Percentiles rank a stretch among this genome's conserved stretches.
phyloP scores from a whole-genome alignment of 805 yeast genomes.

The Saccharomycopsis selenospora region DNA sequence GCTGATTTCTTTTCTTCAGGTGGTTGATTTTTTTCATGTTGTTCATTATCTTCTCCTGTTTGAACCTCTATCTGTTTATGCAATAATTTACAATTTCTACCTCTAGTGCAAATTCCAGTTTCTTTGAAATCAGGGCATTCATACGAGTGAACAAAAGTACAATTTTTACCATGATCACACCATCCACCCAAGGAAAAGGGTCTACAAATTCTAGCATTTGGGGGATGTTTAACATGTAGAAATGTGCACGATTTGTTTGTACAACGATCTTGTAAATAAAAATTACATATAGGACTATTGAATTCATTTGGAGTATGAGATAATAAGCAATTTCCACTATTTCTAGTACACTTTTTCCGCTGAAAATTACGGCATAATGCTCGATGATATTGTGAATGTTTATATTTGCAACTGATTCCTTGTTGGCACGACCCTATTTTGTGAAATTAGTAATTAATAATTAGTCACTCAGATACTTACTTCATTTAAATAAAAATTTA shows the following conservation, averaged over 20 bases:
- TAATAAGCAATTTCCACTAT: slow-evolving; percentile 37
- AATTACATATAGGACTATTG: slow-evolving; percentile 56
- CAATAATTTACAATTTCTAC: slow-evolving; percentile 42
- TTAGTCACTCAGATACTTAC: slow-evolving; percentile 10
- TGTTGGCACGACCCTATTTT: slow-evolving; percentile 45
- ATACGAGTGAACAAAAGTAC: slow-evolving; percentile 49
- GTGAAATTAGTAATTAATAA: neutral
- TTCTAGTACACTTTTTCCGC: slow-evolving; percentile 39
- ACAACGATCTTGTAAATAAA: slow-evolving; percentile 42
- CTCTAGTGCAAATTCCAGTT: slow-evolving; percentile 50
- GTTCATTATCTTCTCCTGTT: slow-evolving; percentile 19
- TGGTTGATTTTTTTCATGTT: too few relatives aligned
- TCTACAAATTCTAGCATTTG: slow-evolving; percentile 47
- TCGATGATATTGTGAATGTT: slow-evolving; percentile 44
- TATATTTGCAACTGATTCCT: slow-evolving; percentile 44
- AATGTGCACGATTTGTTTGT: slow-evolving; percentile 43
- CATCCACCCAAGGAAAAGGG: slow-evolving; percentile 63
- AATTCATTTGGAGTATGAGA: slow-evolving; percentile 52
- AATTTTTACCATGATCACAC: slow-evolving; percentile 53
- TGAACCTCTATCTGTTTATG: slow-evolving; percentile 44
- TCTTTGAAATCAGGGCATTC: slow-evolving; percentile 70
- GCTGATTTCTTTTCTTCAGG: neutral
- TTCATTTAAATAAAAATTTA: slow-evolving; percentile 25
- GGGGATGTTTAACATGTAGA: slow-evolving; percentile 38
- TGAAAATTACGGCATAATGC: slow-evolving; percentile 49